phyloP scores from a whole-genome alignment of 2,329 filamentous ascomycete species.

The Peltaster fructicola region DNA sequence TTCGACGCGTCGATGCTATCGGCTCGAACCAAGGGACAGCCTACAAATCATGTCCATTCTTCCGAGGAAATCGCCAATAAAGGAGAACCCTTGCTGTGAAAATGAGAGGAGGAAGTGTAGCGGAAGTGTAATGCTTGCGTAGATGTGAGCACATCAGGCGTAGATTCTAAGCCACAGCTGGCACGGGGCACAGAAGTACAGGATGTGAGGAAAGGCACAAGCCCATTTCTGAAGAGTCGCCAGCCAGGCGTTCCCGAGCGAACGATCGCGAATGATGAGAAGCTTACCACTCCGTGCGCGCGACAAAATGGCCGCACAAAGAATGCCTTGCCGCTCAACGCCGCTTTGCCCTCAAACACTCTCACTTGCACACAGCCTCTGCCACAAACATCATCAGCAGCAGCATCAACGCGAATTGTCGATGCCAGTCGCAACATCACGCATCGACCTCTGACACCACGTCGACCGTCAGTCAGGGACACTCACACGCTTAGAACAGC shows the following conservation, averaged over 20 bases:
- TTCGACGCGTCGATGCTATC: too few species aligned
- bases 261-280: slow-evolving; percentile 3
- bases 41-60: too few species aligned
- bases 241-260: slow-evolving; percentile 2
- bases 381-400: background rate
- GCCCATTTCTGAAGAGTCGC: background rate
- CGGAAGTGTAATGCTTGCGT: too few species aligned
- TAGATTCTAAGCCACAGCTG: too few species aligned
- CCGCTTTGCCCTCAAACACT: background rate
- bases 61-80: too few species aligned
- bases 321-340: background rate
- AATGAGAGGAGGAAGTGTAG: too few species aligned
- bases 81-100: too few species aligned
- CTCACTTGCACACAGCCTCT: background rate
- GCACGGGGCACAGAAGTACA: too few species aligned
- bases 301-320: slow-evolving; percentile 1
- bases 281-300: slow-evolving; percentile 1
- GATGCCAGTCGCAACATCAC: slow-evolving; percentile 1
- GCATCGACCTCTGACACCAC: slow-evolving; percentile 1
- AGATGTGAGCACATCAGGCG: too few species aligned
- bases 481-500: too few species aligned
- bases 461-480: slow-evolving; percentile 3
- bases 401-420: background rate
- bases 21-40: too few species aligned
- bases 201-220: slow-evolving; percentile 1